Base-by-base conservation (phyloP, 441 rosid species). In the Erodium moschatum region DNA sequence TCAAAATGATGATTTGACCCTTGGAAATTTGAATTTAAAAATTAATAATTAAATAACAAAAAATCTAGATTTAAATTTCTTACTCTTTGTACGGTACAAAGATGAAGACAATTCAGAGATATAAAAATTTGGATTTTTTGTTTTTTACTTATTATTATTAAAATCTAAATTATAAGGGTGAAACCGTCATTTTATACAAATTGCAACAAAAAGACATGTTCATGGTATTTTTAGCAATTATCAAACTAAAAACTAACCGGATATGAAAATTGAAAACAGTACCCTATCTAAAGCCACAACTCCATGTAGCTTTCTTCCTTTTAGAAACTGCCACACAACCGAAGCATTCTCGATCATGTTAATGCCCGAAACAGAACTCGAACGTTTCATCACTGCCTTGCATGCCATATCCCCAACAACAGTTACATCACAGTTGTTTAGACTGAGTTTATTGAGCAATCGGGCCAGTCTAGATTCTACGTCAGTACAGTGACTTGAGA, bases 211-310 rank as follows among this genome's bases (percentile, higher is more conserved):
- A n/a, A n/a, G n/a, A n/a, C n/a, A n/a, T n/a, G n/a, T n/a, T n/a
- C n/a, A n/a, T n/a, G n/a, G n/a, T n/a, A n/a, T n/a, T n/a, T n/a
- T n/a, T n/a, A n/a, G n/a, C 31, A 29, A 29, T 29, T 29, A 29
- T 29, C 1, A n/a, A n/a, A 3, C 31, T 29, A 29, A 66, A 60
- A 69, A 67, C 12, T 63, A 20, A 66, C 46, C 33, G 50, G 62
- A 73, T 60, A 64, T 42, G 24, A 60, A 70, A 68, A 50, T 76
- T 46, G 69, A 24, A 50, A 71, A 56, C 60, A 72, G 18, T 84
- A 85, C 95, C 76, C 89, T 85, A 68, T 89, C 91, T 75, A 86
- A 83, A 72, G 90, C 85, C 81, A 79, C 64, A 61, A 89, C 73
- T 52, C 86, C 90, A 52, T 85, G 91, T 75, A 89, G 87, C 73